phyloP scores from a whole-genome alignment of 495 filamentous ascomycete species.

The Aspergillus egyptiacus region DNA sequence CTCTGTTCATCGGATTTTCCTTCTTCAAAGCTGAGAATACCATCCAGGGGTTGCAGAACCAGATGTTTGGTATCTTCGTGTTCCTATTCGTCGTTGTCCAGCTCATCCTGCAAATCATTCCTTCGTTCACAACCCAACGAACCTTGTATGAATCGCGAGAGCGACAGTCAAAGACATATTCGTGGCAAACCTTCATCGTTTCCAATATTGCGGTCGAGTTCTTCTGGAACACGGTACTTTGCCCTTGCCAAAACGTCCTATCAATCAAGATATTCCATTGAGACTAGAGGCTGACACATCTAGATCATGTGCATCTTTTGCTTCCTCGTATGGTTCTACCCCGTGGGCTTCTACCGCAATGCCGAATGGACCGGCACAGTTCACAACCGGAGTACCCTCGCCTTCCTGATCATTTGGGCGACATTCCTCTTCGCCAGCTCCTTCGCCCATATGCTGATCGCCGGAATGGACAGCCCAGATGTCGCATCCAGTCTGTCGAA shows the following conservation, averaged over 20 bases:
- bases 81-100: conserved; percentile 75
- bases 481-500: no score
- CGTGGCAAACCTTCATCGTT: conserved; percentile 65
- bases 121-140: conserved; percentile 61
- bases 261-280: no score
- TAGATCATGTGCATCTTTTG: conserved; percentile 56
- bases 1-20: conserved; percentile 85
- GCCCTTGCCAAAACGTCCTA: no score
- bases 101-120: conserved; percentile 72
- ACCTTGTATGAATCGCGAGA: conserved; percentile 69
- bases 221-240: conserved; percentile 61
- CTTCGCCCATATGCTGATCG: conserved; percentile 60
- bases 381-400: conserved; percentile 47
- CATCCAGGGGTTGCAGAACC: conserved; percentile 82
- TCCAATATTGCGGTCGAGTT: conserved; percentile 67
- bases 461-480: no score
- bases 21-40: conserved; percentile 72
- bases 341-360: conserved; percentile 56
- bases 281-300: no score
- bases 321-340: conserved; percentile 63
- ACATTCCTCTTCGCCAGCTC: conserved; percentile 56
- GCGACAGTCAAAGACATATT: conserved; percentile 63
- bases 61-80: conserved; percentile 87
- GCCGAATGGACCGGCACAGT: conserved; percentile 37
- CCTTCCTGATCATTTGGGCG: conserved; percentile 50